Conservation (phyloP, 225 moss, liverwort and hornwort genomes). For the Rhytidiadelphus loreus region DNA sequence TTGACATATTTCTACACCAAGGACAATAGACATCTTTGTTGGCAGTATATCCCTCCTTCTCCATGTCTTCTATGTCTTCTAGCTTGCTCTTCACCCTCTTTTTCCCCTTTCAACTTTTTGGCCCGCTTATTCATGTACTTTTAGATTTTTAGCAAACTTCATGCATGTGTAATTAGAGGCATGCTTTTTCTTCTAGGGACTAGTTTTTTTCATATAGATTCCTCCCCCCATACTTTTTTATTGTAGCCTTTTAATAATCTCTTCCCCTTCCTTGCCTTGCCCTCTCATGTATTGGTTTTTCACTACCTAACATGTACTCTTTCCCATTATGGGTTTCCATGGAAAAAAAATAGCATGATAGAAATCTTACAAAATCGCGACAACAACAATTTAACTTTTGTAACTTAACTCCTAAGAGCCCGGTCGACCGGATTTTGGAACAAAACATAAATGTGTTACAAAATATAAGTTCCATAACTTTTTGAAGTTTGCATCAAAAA, state of each 20-base stretch:
- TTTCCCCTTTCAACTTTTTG: background rate
- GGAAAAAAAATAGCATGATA: background rate
- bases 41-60: background rate
- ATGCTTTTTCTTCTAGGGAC: background rate
- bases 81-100: rapidly evolving
- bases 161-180: background rate
- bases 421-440: rapidly evolving
- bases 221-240: rapidly evolving
- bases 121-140: background rate
- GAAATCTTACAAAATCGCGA: background rate
- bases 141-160: background rate
- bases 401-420: background rate
- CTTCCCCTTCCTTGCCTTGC: rapidly evolving
- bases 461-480: background rate
- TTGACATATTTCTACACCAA: background rate
- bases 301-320: background rate
- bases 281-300: background rate
- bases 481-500: background rate
- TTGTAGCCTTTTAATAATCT: background rate
- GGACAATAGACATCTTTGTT: background rate
- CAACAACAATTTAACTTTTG: background rate
- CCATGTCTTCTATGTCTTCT: background rate
- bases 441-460: background rate
- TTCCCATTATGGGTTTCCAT: rapidly evolving
- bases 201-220: background rate